Evolutionary conservation across 805 yeast genomes (phyloP).

Genomic region (Pichia cephalocereana): DNA sequence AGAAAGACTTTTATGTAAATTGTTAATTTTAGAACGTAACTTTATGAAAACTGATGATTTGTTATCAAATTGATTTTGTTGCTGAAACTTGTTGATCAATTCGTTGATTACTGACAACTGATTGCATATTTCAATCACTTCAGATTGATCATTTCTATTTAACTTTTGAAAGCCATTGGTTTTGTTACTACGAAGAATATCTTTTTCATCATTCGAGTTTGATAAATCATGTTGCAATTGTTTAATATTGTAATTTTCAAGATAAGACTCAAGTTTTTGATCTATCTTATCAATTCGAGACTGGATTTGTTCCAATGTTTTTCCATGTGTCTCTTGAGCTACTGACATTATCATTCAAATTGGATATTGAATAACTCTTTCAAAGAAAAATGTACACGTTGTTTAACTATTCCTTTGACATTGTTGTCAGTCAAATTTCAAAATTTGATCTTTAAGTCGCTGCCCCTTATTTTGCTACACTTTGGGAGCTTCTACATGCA

Average conservation of each 20-base stretch:
- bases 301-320: not conserved
- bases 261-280: conserved; percentile 3
- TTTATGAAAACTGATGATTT: conserved; percentile 12
- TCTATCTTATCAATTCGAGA: conserved; percentile 3
- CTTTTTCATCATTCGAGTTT: too few species aligned
- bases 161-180: not conserved
- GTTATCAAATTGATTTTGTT: conserved; percentile 9
- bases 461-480: too few species aligned
- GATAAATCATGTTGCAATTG: conserved; percentile 2
- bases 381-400: too few species aligned
- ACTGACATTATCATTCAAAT: too few species aligned
- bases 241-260: conserved; percentile 4
- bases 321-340: not conserved
- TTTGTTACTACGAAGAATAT: too few species aligned
- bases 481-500: too few species aligned
- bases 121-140: conserved; percentile 24
- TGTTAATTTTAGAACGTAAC: conserved; percentile 9
- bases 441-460: too few species aligned
- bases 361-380: too few species aligned
- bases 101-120: conserved; percentile 25
- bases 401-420: too few species aligned
- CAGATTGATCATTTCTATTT: conserved; percentile 8
- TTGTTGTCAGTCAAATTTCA: too few species aligned
- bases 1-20: conserved; percentile 2
- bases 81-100: conserved; percentile 17